A percentile compares a stretch with the other conserved stretches of the same genome.
Evolutionary conservation across 257 asterid genomes (phyloP).

Genomic region (Cinchona pubescens): DNA sequence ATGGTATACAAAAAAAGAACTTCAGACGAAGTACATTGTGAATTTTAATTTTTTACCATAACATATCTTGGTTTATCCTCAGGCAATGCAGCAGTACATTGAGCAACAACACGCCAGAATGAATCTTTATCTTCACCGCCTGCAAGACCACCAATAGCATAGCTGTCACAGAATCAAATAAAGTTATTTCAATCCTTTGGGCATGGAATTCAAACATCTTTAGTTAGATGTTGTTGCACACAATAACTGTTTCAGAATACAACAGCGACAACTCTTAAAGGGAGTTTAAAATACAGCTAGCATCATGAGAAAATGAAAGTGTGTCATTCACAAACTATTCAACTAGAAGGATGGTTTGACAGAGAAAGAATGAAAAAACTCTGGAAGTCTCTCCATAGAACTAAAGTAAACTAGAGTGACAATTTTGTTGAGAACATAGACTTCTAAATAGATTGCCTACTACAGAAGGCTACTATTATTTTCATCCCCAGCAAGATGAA

Average conservation of each 20-base stretch:
- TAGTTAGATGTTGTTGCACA: not conserved
- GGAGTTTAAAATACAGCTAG: not conserved
- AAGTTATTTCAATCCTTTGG: conserved; percentile 30
- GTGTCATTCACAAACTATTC: not conserved
- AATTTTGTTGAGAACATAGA: not conserved
- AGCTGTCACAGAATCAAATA: conserved; percentile 62
- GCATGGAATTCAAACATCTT: conserved; percentile 16
- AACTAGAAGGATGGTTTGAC: not conserved
- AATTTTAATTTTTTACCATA: conserved; percentile 54
- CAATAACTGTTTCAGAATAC: not conserved
- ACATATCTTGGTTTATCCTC: conserved; percentile 97
- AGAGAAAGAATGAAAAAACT: not conserved
- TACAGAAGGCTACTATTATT: not conserved
- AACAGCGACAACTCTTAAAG: not conserved
- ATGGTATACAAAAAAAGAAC: not conserved
- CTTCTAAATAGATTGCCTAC: not conserved
- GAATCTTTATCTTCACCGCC: conserved; percentile 99
- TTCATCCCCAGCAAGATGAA: not conserved
- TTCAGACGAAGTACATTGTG: not conserved
- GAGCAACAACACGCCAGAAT: conserved; percentile 99
- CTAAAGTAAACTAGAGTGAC: not conserved
- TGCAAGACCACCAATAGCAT: conserved; percentile 99
- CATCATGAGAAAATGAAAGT: not conserved
- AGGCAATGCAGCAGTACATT: conserved; percentile 96
- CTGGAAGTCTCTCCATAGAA: not conserved